Conservation (phyloP, 768 basidiomycete species). For the Boletus rufocinnamomeus region DNA sequence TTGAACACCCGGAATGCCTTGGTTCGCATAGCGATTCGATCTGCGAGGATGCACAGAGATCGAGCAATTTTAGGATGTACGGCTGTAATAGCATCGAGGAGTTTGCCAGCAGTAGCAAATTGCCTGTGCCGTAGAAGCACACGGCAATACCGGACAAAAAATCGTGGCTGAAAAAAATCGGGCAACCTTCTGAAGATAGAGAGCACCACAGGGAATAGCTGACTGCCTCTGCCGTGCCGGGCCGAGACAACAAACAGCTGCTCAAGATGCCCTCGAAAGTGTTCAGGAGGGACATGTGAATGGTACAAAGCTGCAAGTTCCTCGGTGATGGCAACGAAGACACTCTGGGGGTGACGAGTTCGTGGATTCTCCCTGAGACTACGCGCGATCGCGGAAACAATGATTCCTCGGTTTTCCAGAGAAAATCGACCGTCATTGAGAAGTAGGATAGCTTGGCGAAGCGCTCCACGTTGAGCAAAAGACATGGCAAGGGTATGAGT, state of each 20-base stretch:
- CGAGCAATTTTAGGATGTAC: slow-evolving; percentile 16
- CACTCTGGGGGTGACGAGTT: slow-evolving; percentile 30
- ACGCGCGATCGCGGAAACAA: slow-evolving; percentile 43
- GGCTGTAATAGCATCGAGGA: slow-evolving; percentile 29
- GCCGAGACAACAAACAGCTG: slow-evolving; percentile 44
- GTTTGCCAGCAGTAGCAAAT: slow-evolving; percentile 36
- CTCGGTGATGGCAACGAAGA: slow-evolving; percentile 39
- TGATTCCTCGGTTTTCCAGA: slow-evolving; percentile 33
- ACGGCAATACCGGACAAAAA: slow-evolving; percentile 40
- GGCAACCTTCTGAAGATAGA: slow-evolving; percentile 38
- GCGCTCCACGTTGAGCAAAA: slow-evolving; percentile 29
- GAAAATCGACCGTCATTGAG: slow-evolving; percentile 37
- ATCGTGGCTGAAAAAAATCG: slow-evolving; percentile 41
- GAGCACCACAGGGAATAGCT: slow-evolving; percentile 43
- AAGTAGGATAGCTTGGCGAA: slow-evolving; percentile 35
- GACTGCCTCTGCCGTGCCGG: slow-evolving; percentile 39
- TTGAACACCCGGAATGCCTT: slow-evolving; percentile 12
- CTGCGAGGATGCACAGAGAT: slow-evolving; percentile 8
- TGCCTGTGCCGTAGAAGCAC: slow-evolving; percentile 45
- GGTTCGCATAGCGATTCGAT: slow-evolving; percentile 10
- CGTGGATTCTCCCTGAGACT: slow-evolving; percentile 38
- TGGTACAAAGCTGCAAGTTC: slow-evolving; percentile 40
- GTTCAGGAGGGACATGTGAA: slow-evolving; percentile 36
- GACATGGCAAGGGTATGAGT: slow-evolving; percentile 36
- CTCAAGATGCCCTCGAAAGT: slow-evolving; percentile 46